Evolutionary conservation across 352 stramenopile species (phyloP).

Genomic region (Phytophthora hibernalis): DNA sequence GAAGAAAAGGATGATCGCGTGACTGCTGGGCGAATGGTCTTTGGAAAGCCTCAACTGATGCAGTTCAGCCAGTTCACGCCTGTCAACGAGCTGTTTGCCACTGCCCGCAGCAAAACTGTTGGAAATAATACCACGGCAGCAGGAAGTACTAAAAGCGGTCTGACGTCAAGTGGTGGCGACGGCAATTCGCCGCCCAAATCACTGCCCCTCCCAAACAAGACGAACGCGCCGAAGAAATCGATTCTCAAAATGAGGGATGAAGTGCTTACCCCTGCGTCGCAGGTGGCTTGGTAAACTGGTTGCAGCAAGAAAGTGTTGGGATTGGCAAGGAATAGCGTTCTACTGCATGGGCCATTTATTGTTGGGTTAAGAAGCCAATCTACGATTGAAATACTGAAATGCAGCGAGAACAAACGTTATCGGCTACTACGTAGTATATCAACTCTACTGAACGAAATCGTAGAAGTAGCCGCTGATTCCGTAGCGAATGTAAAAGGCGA

Average conservation of each 20-base stretch:
- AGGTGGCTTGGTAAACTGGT: conserved; percentile 45
- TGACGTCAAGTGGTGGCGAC: conserved; percentile 6
- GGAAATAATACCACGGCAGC: conserved; percentile 9
- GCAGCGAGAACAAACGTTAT: conserved; percentile 17
- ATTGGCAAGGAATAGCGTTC: conserved; percentile 2
- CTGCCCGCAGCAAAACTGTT: conserved; percentile 45
- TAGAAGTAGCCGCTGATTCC: conserved; percentile 89
- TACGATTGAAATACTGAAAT: conserved; percentile 1
- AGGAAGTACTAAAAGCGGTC: not conserved
- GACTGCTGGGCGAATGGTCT: conserved; percentile 47
- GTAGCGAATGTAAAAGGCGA: conserved; percentile 90
- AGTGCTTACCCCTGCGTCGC: conserved; percentile 45
- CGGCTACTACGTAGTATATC: too few species aligned
- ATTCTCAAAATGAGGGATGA: conserved; percentile 58
- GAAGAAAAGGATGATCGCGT: conserved; percentile 34
- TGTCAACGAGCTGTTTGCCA: conserved; percentile 51
- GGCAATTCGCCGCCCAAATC: conserved; percentile 24
- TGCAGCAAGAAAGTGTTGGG: not conserved
- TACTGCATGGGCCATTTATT: conserved; percentile 13
- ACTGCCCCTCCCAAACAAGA: conserved; percentile 56
- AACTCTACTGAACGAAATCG: conserved; percentile 83
- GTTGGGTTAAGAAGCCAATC: conserved; percentile 16
- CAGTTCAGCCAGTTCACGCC: conserved; percentile 44
- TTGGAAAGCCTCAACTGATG: conserved; percentile 58
- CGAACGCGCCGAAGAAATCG: conserved; percentile 49